Evolutionary conservation across 176 grass and related monocot genomes (phyloP), one percentile per base, ranked within the genome.

Genomic region (Olyra latifolia): DNA sequence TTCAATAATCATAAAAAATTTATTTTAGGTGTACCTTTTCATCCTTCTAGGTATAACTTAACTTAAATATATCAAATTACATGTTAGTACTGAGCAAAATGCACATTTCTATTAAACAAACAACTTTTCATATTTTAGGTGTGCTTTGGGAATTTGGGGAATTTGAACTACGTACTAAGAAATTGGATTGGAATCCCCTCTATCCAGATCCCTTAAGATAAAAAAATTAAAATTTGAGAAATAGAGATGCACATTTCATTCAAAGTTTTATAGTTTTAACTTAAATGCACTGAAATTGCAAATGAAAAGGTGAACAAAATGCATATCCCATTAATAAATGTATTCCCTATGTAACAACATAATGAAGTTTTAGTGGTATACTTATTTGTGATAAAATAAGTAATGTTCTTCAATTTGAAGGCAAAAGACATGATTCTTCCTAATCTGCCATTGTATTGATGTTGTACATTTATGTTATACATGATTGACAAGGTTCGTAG

Each of bases 21-120:
- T 59, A 77, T 53, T 86, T 74, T 74, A 20, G 58, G 20, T 72
- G 66, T 29, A 46, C 39, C 46, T 30, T 56, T 65, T 77, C 13
- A 82, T 71, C 10, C 41, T 60, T 50, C 2, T 35, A 71, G 66
- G 17, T 42, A 60, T 24, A 67, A 45, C 55, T 49, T 56, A 72
- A 28, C 69, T 58, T 73, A 9, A 59, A 58, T 8, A 32, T 55
- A 56, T 58, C 13, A 84, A 76, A 57, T 40, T 67, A 53, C 15
- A 44, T 7, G 9, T 28, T 45, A 64, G 9, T 30, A 40, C 41
- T 61, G 16, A 75, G 81, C 28, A 50, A 74, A 80, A 48, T 74
- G 22, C 16, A 24, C 3, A 24, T 47, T 57, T 27, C 57, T 66
- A 68, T 29, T 46, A 12, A 14, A 57, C 16, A 9, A 58, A 46